Base-by-base conservation (phyloP, 2,329 filamentous ascomycete species). In the Aspergillus sergii region DNA sequence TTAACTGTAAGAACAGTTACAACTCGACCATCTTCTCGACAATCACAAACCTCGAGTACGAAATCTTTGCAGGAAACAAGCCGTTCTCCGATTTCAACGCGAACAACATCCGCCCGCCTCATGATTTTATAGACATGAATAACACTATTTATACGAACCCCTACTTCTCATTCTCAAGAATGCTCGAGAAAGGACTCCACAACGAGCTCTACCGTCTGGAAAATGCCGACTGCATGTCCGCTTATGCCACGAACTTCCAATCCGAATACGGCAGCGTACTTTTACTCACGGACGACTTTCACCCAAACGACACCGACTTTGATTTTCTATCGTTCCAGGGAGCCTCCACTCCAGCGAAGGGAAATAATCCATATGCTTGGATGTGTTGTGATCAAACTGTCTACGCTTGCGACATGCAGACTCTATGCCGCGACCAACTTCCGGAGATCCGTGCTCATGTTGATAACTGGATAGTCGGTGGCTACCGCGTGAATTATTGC, bases 401-500 rank as follows among this genome's bases (percentile, higher is more conserved):
- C 2, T 46, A 46, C 12, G 5, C 14, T n/a, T 23, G 43, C n/a
- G 21, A 46, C 0, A 14, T 16, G 10, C n/a, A 46, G n/a, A 14
- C 10, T 10, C 6, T 46, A 46, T 46, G 43, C 1, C 43, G 43
- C 43, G 43, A 46, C 14, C 43, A 46, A 14, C 43, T 46, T 21
- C n/a, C 54, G 1, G 54, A 6, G 12, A 23, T 48, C 23, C 26
- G 10, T 16, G 26, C 26, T 1, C 54, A 28, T 11, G 14, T 26
- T 14, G 34, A 51, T 21, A 54, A 56, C 5, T 60, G 53, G 57
- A 57, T 32, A 2, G 58, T 61, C 10, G 36, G 51, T 28, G 45
- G 59, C 21, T 28, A 60, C 34, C 48, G 26, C 26, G 55, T 66
- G 3, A 21, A 64, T 6, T 59, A 58, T 19, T 64, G 64, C 41